Percentiles rank a stretch among this genome's conserved stretches.
Conservation (phyloP, 768 basidiomycete species). For the Pulveroboletus sp. region DNA sequence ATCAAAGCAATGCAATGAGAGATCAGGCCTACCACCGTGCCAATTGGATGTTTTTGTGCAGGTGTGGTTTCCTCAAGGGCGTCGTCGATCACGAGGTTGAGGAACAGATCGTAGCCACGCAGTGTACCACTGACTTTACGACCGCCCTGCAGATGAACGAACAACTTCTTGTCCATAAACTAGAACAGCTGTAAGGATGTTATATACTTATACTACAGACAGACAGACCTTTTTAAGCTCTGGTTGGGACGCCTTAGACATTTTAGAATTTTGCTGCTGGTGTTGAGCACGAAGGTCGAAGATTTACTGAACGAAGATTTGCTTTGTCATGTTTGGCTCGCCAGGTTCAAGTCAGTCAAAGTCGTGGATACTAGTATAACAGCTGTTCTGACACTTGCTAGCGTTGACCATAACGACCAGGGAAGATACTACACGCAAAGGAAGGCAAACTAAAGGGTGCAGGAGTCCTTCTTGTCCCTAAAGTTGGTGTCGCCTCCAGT, state of each 20-base stretch:
- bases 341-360: background rate
- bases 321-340: slow-evolving; percentile 33
- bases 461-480: background rate
- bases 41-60: slow-evolving; percentile 85
- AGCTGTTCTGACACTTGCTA: background rate
- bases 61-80: slow-evolving; percentile 87
- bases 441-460: background rate
- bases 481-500: slow-evolving; percentile 11
- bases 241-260: slow-evolving; percentile 95
- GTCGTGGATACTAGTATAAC: background rate
- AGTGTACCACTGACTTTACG: slow-evolving; percentile 93
- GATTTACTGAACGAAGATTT: too few relatives aligned
- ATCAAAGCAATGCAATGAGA: background rate
- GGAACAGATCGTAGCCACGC: slow-evolving; percentile 96
- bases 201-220: slow-evolving; percentile 1
- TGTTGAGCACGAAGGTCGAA: background rate
- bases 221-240: slow-evolving; percentile 93
- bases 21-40: slow-evolving; percentile 72
- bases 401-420: background rate
- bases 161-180: slow-evolving; percentile 99
- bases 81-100: slow-evolving; percentile 97
- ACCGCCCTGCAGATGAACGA: slow-evolving; percentile 89
- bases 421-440: background rate
- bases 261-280: slow-evolving; percentile 29
- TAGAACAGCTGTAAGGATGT: slow-evolving; percentile 26